Base-by-base conservation (phyloP, 306 rosid species). In the Castanospermum australe region DNA sequence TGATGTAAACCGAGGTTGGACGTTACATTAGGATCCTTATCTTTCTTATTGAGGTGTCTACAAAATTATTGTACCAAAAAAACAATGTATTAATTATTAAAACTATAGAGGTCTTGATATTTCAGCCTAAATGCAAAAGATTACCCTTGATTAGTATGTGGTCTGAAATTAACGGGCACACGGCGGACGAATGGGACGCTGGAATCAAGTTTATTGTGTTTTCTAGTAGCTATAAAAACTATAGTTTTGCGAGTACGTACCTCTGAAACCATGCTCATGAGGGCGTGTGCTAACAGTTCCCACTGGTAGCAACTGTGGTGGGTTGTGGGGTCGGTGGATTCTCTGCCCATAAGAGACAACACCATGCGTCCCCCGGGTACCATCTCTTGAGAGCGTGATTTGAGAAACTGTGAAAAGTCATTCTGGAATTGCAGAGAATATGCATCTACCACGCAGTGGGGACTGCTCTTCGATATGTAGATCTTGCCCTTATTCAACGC, bases 211-310 rank as follows among this genome's bases (percentile, higher is more conserved):
- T 39, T 39, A n/a, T n/a, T n/a, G n/a, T n/a, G n/a, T n/a, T n/a
- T 56, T 17, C 28, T 22, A 47, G 5, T 0, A 47, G 6, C 24
- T 10, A 8, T 56, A 8, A 6, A 21, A 56, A 22, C 62, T 21
- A 6, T 14, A 48, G 20, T 48, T 5, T 4, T 15, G 7, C 24
- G 20, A 8, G 9, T 24, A 74, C 24, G n/a, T 83, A 90, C 97
- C 87, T 89, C 84, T 0, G 84, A 78, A 73, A 70, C 97, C 87
- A 94, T 69, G 77, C 4, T 66, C 87, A 81, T 82, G 38, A 94
- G 84, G 5, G 97, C 93, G 0, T 5, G 83, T 0, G 94, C 91
- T 1, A 92, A 24, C 32, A 92, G 89, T 52, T 94, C 98, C 94
- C 92, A 94, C 0, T 92, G 97, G 30, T 83, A 75, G 74, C 88